Base-by-base conservation (phyloP, 345 rosid species). In the Gossypium rotundifolium region DNA sequence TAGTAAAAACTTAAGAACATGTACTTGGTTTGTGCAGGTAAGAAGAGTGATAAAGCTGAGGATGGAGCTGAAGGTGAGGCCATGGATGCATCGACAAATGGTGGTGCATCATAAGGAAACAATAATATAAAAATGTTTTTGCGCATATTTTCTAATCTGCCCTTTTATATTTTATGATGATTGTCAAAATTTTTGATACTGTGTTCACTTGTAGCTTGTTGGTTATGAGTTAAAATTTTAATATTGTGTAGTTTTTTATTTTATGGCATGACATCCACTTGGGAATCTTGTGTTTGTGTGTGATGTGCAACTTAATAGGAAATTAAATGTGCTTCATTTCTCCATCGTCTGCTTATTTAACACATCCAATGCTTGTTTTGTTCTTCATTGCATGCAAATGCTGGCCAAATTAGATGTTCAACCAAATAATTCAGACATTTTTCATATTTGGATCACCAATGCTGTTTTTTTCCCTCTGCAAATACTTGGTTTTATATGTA, bases 41-140 rank as follows among this genome's bases (percentile, higher is more conserved):
- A 91, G 90, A 92, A 88, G 80, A 90, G 88, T 49, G 93, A 89
- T 44, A 85, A 83, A 75, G 78, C 84, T 1, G 68, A 64, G 23
- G 79, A 82, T 11, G 77, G 65, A 25, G 75, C 82, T 0, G 93
- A 64, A 11, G 74, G 81, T 1, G 93, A 87, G 83, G 89, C 91
- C 1, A 86, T 87, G 88, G 96, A 89, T 60, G 86, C 82, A 68
- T 44, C 87, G 2, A 77, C 87, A 70, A 83, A 84, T 27, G 88
- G 87, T 60, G 84, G 76, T 42, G 82, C 80, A 48, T 58, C 85
- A 40, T 80, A 80, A 78, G 59, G 11, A 22, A 22, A 33, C 7
- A 33, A 33, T 5, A 33, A 33, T 33, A 33, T 33, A 33, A 33
- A 33, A 33, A 33, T 33, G 40, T 33, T 33, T 33, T 33, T 23